Percentiles rank a stretch among this genome's conserved stretches.
phyloP scores from a whole-genome alignment of 2,329 filamentous ascomycete species.

The Periconia macrospinosa region DNA sequence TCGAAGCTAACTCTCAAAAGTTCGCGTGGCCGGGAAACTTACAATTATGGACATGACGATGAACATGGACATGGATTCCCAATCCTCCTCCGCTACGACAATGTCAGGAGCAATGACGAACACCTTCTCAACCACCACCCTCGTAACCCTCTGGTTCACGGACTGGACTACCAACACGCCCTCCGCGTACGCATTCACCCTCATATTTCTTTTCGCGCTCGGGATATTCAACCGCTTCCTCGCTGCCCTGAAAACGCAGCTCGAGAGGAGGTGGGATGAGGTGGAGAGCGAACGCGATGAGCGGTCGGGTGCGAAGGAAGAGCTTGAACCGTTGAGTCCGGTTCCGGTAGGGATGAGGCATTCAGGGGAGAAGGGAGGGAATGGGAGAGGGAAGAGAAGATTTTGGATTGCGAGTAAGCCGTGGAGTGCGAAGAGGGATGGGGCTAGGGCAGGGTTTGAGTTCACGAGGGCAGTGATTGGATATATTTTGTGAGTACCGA shows the following conservation, averaged over 20 bases:
- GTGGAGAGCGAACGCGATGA: neutral
- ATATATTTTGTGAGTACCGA: conserved; percentile 27
- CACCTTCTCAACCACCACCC: conserved; percentile 28
- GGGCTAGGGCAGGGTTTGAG: conserved; percentile 21
- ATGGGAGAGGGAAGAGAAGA: neutral
- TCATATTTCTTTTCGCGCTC: conserved; percentile 30
- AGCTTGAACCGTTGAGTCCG: conserved; percentile 4
- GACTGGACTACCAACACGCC: conserved; percentile 31
- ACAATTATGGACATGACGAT: neutral
- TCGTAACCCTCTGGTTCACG: conserved; percentile 32
- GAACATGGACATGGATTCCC: neutral
- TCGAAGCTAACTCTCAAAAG: neutral
- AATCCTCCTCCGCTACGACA: conserved; percentile 2
- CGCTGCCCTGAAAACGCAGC: conserved; percentile 26
- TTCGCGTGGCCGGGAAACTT: no score
- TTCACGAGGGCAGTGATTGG: conserved; percentile 28
- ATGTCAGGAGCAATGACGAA: conserved; percentile 26
- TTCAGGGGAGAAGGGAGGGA: neutral
- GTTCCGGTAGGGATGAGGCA: neutral
- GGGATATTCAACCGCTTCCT: conserved; percentile 35
- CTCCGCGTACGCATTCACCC: conserved; percentile 23
- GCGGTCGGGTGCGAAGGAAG: neutral
- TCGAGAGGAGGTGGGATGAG: conserved; percentile 23
- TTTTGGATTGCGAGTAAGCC: conserved; percentile 23
- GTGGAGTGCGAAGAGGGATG: conserved; percentile 25